phyloP scores from a whole-genome alignment of 345 rosid species.

The Salix udensis region DNA sequence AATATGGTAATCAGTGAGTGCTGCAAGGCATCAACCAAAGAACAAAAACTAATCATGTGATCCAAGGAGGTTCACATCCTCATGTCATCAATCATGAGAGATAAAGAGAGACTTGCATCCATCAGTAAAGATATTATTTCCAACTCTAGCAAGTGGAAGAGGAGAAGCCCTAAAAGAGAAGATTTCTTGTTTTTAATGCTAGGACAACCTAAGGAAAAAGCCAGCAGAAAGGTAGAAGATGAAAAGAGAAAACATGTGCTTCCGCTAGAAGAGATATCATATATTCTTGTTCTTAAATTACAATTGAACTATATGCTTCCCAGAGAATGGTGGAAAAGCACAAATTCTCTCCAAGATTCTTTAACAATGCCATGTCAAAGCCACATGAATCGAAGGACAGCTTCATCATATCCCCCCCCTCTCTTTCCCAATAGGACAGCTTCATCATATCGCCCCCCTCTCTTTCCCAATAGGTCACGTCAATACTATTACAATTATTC shows the following conservation, averaged over 20 bases:
- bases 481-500: neutral
- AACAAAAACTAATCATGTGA: neutral
- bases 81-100: slow-evolving; percentile 1
- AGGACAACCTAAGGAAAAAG: neutral
- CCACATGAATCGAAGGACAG: neutral
- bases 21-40: neutral
- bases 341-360: neutral
- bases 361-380: neutral
- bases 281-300: neutral
- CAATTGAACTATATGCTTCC: neutral
- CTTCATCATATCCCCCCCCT: neutral
- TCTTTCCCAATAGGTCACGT: neutral
- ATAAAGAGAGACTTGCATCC: neutral
- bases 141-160: neutral
- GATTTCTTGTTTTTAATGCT: neutral
- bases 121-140: neutral
- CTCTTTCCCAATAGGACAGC: neutral
- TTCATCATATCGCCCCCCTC: neutral
- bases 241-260: neutral
- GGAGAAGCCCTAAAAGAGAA: neutral
- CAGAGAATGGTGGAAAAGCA: neutral
- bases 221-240: neutral
- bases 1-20: neutral
- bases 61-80: neutral
- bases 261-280: neutral